These are phyloP conservation scores for Vigna trinervia DNA, from an alignment of 306 rosid genomes.

Conservation along the genomic window DNA sequence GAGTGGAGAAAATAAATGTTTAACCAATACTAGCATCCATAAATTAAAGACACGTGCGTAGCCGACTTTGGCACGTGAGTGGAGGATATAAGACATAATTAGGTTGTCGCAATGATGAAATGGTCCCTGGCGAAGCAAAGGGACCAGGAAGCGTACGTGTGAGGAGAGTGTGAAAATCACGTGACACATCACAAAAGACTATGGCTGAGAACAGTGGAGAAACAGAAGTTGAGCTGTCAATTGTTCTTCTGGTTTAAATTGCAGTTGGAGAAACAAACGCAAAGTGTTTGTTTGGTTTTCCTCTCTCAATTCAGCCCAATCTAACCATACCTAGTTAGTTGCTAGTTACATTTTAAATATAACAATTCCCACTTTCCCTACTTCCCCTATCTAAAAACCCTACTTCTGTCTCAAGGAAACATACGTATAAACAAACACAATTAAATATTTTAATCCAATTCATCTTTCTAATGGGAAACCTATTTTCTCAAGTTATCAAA, in stretches of 20 bases:
- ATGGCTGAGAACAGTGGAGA: background rate
- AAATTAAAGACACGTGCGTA: slow-evolving; percentile 54
- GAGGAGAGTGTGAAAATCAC: slow-evolving; percentile 73
- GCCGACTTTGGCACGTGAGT: slow-evolving; percentile 70
- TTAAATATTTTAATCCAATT: too few relatives aligned
- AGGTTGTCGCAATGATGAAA: slow-evolving; percentile 47
- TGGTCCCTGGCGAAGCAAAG: slow-evolving; percentile 34
- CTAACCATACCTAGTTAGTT: background rate
- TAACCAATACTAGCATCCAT: slow-evolving; percentile 33
- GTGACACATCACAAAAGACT: slow-evolving; percentile 56
- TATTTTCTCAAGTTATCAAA: slow-evolving; percentile 16
- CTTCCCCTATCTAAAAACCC: slow-evolving; percentile 31
- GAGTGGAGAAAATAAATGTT: slow-evolving; percentile 40
- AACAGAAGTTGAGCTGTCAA: slow-evolving; percentile 68
- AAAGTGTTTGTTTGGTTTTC: slow-evolving; percentile 51
- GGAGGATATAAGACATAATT: slow-evolving; percentile 46
- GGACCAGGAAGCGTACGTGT: slow-evolving; percentile 45
- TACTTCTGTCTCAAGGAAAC: background rate
- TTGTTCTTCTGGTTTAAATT: slow-evolving; percentile 49
- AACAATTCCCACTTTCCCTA: slow-evolving; percentile 42
- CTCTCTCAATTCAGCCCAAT: slow-evolving; percentile 43
- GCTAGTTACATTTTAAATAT: background rate
- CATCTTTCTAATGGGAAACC: too few relatives aligned
- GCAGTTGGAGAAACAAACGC: slow-evolving; percentile 62
- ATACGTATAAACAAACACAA: slow-evolving; percentile 9